A percentile compares a stretch with the other conserved stretches of the same genome.
phyloP scores from a whole-genome alignment of 805 yeast genomes.

The Candida broadrunensis region DNA sequence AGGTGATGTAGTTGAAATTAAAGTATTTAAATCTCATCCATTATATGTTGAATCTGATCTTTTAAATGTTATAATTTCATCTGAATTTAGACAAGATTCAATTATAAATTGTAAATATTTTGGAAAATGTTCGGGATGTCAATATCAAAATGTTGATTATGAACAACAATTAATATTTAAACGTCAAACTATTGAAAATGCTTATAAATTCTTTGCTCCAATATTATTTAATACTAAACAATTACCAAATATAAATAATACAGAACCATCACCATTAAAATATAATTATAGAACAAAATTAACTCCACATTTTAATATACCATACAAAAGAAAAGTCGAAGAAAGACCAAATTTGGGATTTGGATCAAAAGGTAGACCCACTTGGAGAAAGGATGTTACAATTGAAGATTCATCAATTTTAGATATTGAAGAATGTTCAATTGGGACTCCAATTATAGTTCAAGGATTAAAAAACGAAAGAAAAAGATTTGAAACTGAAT shows the following conservation, averaged over 20 bases:
- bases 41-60: constrained; percentile 73
- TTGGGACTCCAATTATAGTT: constrained; percentile 81
- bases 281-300: constrained; percentile 85
- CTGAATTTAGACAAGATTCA: constrained; percentile 47
- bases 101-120: constrained; percentile 78
- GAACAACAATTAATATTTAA: constrained; percentile 71
- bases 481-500: constrained; percentile 45
- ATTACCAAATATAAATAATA: constrained; percentile 61
- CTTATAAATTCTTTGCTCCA: constrained; percentile 76
- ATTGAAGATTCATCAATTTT: constrained; percentile 64
- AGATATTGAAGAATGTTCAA: constrained; percentile 91
- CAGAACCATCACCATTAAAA: constrained; percentile 74
- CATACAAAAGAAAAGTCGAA: constrained; percentile 44
- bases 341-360: constrained; percentile 79
- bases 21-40: constrained; percentile 77
- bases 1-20: constrained; percentile 72
- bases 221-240: constrained; percentile 34
- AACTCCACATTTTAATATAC: constrained; percentile 92
- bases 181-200: constrained; percentile 71
- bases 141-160: constrained; percentile 78
- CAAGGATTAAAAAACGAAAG: constrained; percentile 73
- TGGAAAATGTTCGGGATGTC: constrained; percentile 94
- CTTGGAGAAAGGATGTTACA: constrained; percentile 51
- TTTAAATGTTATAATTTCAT: constrained; percentile 40
- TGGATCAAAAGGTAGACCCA: constrained; percentile 78